Base-by-base conservation (phyloP, 2,329 filamentous ascomycete species). In the Albophoma yamanashiensis region DNA sequence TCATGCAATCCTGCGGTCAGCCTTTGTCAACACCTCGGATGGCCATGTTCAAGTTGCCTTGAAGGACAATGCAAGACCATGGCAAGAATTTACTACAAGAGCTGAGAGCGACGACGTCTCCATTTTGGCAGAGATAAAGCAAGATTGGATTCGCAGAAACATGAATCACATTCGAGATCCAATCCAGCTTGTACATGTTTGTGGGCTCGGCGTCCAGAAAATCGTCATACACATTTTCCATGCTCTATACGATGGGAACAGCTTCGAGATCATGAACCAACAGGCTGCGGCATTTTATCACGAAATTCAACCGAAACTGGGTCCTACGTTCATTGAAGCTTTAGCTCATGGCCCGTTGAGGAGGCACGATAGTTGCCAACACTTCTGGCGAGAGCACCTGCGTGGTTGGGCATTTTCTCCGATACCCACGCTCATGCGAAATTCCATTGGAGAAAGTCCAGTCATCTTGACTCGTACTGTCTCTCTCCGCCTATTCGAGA, bases 201-300 rank as follows among this genome's bases (percentile, higher is more conserved):
- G 64, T 0, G 56, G 68, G 6, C 58, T 60, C 0, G 64, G 63
- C 0, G 65, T 64, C 1, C 66, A 67, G 8, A 63, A 78, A 0
- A 72, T 96, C 39, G 73, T 79, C 2, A 67, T 96, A 2, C 82
- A 88, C 55, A 86, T 95, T 0, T 96, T 96, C 73, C 92, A 97
- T 69, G 91, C 83, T 0, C 72, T 96, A 0, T 97, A 97, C 66
- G 92, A 97, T 71, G 92, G 91, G 1, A 88, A 83, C 64, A 93
- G 91, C 62, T 81, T 96, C 45, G 79, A 82, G 1, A 71, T 91
- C 31, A 79, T 96, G 45, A 78, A 96, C 25, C 70, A 81, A 3
- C 73, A 79, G 25, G 77, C 95, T 68, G 20, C 67, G 36, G 50
- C 57, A 11, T 55, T 65, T 9, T 71, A 71, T 50, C 17, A 42